A percentile compares a stretch with the other conserved stretches of the same genome.
These are phyloP conservation scores for Apiospora sp. DNA, from an alignment of 2,329 filamentous ascomycete species.

Conservation along the genomic window DNA sequence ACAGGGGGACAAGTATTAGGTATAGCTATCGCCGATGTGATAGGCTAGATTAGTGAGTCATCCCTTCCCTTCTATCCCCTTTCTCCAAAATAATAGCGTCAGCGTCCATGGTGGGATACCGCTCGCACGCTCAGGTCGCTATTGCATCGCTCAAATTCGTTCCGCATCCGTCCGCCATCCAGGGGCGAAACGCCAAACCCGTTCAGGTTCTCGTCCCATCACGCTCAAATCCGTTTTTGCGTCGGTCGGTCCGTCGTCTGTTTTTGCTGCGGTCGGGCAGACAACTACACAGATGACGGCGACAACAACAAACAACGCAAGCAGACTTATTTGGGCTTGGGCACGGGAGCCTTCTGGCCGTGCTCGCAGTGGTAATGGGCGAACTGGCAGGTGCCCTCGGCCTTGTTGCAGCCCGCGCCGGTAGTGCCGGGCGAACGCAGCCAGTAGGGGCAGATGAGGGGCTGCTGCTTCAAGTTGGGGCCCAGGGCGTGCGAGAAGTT, in stretches of 20 bases:
- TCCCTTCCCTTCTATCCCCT: not conserved
- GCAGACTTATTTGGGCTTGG: not conserved
- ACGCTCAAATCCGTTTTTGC: too few species aligned
- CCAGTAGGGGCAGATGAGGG: constrained; percentile 16
- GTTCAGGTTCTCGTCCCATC: too few species aligned
- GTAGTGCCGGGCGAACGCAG: not conserved
- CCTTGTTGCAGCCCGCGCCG: not conserved
- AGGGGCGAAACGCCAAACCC: too few species aligned
- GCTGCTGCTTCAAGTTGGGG: not conserved
- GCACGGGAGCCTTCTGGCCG: constrained; percentile 1
- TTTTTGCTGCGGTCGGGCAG: not conserved
- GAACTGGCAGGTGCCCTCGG: not conserved
- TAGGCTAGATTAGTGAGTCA: not conserved
- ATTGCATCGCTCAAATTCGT: not conserved
- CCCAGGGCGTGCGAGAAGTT: not conserved
- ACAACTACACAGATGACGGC: too few species aligned
- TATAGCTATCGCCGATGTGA: not conserved
- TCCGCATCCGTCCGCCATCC: not conserved
- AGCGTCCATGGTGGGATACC: not conserved
- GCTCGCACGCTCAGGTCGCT: too few species aligned
- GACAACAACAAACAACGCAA: not conserved
- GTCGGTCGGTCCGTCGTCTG: not conserved
- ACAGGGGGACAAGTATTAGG: not conserved
- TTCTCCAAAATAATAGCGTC: not conserved
- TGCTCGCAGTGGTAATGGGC: not conserved